phyloP scores from a whole-genome alignment of 108 stramenopile genomes.

The Bacterosira constricta region DNA sequence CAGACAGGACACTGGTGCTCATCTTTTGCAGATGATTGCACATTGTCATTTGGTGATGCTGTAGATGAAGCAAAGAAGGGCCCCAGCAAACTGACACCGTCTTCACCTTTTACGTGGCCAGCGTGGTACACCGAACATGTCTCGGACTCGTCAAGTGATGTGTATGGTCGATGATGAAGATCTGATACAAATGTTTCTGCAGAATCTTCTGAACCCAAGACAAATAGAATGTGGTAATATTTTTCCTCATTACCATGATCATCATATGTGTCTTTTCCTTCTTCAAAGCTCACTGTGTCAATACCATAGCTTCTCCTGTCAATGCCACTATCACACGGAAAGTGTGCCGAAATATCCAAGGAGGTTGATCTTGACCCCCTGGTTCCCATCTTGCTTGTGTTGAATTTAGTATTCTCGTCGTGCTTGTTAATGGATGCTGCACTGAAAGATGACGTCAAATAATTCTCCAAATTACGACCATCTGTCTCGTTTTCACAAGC shows the following conservation, averaged over 20 bases:
- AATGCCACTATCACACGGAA: background rate
- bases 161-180: slow-evolving; percentile 72
- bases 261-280: slow-evolving; percentile 1
- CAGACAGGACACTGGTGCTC: slow-evolving; percentile 88
- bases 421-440: slow-evolving; percentile 1
- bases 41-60: slow-evolving; percentile 28
- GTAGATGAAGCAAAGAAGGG: slow-evolving; percentile 68
- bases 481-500: slow-evolving; percentile 7
- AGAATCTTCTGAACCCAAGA: slow-evolving; percentile 54
- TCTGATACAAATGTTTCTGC: slow-evolving; percentile 65
- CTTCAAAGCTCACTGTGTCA: background rate
- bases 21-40: slow-evolving; percentile 21
- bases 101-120: slow-evolving; percentile 57
- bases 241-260: slow-evolving; percentile 23
- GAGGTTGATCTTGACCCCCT: slow-evolving; percentile 27
- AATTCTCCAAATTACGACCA: background rate
- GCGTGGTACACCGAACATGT: slow-evolving; percentile 62
- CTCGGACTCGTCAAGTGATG: slow-evolving; percentile 67
- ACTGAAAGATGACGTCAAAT: background rate
- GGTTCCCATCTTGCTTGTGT: background rate
- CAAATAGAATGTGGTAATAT: slow-evolving; percentile 58
- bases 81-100: slow-evolving; percentile 62
- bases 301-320: too few species aligned
- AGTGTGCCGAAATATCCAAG: slow-evolving; percentile 8
- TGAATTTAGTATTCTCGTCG: background rate